Percentiles rank a stretch among this genome's conserved stretches.
Evolutionary conservation across 495 filamentous ascomycete genomes (phyloP).

Genomic region (Trichocladium antarcticum): DNA sequence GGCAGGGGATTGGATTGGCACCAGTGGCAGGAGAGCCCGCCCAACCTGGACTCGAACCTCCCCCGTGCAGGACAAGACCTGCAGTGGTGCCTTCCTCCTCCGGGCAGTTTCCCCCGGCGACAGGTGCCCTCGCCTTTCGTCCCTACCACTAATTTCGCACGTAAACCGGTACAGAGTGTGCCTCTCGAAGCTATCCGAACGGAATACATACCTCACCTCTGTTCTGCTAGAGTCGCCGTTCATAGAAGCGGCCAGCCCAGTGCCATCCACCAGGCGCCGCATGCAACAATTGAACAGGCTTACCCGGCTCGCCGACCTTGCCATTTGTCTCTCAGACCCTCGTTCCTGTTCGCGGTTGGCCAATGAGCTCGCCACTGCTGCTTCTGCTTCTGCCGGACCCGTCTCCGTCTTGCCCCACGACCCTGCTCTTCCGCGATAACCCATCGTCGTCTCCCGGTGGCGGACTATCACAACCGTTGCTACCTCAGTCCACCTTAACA

Average conservation of each 20-base stretch:
- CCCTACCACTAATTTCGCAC: not conserved
- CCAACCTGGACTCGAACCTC: not conserved
- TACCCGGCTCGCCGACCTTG: slow-evolving; percentile 1
- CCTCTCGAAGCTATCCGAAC: too few relatives aligned
- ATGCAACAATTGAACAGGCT: too few relatives aligned
- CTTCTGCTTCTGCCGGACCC: too few relatives aligned
- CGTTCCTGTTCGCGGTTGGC: not conserved
- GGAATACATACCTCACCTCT: too few relatives aligned
- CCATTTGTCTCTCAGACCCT: not conserved
- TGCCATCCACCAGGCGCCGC: too few relatives aligned
- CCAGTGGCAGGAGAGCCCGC: too few relatives aligned
- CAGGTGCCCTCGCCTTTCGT: not conserved
- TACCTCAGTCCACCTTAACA: not conserved
- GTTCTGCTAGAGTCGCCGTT: too few relatives aligned
- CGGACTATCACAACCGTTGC: not conserved
- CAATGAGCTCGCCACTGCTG: slow-evolving; percentile 15
- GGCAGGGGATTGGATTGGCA: too few relatives aligned
- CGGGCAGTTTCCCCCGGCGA: not conserved
- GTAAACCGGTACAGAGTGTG: too few relatives aligned
- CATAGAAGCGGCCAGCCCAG: too few relatives aligned
- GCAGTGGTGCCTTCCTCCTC: not conserved
- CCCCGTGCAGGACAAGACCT: not conserved
- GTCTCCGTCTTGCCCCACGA: not conserved
- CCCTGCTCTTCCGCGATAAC: not conserved
- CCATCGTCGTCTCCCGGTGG: slow-evolving; percentile 1